phyloP scores from a whole-genome alignment of 768 basidiomycete species.

The Termitomyces sp. region DNA sequence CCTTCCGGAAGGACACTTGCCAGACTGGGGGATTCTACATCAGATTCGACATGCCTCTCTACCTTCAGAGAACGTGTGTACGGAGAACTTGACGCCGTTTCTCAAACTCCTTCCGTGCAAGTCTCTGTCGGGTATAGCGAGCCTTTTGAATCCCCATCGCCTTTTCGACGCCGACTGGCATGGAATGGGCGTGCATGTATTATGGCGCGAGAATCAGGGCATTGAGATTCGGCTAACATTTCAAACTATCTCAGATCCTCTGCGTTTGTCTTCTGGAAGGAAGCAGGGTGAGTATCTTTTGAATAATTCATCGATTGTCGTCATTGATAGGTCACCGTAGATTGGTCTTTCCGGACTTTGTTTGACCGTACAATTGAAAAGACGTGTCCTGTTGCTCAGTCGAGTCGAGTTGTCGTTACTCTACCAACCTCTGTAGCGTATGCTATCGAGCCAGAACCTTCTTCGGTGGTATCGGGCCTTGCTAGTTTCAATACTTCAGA shows the following conservation, averaged over 20 bases:
- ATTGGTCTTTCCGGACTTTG: conserved; percentile 67
- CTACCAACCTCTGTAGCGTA: conserved; percentile 38
- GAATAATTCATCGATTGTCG: background rate
- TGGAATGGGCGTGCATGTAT: conserved; percentile 75
- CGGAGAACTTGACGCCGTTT: conserved; percentile 95
- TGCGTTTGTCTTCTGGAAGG: conserved; percentile 43
- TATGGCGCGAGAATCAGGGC: conserved; percentile 48
- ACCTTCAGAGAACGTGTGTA: conserved; percentile 88
- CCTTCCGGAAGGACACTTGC: conserved; percentile 53
- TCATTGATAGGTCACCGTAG: conserved; percentile 27
- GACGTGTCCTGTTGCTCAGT: conserved; percentile 64
- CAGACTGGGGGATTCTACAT: conserved; percentile 40
- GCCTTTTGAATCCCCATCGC: conserved; percentile 76
- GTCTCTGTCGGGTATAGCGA: conserved; percentile 76
- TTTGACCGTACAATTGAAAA: conserved; percentile 63
- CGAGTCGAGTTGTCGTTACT: conserved; percentile 47
- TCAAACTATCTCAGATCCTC: conserved; percentile 76
- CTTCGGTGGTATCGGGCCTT: conserved; percentile 21
- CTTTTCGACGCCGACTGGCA: conserved; percentile 93
- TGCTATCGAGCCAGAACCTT: conserved; percentile 48
- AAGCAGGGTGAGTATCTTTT: conserved; percentile 43
- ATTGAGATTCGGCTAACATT: conserved; percentile 64
- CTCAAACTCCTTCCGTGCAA: conserved; percentile 94
- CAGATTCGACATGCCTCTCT: conserved; percentile 69
- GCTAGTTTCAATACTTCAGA: conserved; percentile 45